These are phyloP conservation scores for Chiua sp. DNA, from an alignment of 1,284 basidiomycete genomes.

Conservation along the genomic window DNA sequence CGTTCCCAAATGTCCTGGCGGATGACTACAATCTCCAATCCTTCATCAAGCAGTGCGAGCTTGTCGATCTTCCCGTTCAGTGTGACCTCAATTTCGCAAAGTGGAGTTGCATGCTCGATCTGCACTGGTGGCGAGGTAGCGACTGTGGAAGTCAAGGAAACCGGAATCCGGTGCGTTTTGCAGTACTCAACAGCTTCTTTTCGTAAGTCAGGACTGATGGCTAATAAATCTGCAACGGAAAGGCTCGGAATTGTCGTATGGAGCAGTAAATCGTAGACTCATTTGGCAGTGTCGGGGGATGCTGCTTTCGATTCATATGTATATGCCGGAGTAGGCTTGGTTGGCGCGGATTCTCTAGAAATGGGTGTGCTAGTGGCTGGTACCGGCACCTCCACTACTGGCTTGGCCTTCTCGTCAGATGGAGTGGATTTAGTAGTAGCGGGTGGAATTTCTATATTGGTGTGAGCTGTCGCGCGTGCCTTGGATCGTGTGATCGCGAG, in stretches of 20 bases:
- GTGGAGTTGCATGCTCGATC: conserved; percentile 4
- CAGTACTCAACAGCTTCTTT: conserved; percentile 16
- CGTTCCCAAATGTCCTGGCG: neutral
- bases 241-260: conserved; percentile 9
- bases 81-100: neutral
- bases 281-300: neutral
- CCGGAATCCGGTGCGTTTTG: neutral
- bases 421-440: too few relatives aligned
- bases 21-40: conserved; percentile 13
- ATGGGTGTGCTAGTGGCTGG: too few relatives aligned
- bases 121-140: neutral
- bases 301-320: neutral
- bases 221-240: conserved; percentile 13
- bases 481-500: neutral
- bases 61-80: neutral
- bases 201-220: conserved; percentile 19
- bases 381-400: too few relatives aligned
- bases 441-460: too few relatives aligned
- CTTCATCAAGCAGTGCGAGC: conserved; percentile 4
- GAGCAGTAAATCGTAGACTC: conserved; percentile 5
- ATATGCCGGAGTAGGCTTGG: too few relatives aligned
- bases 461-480: neutral
- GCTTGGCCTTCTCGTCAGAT: neutral
- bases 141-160: too few relatives aligned
- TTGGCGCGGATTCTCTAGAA: too few relatives aligned